Evolutionary conservation across 2,329 filamentous ascomycete species (phyloP).

Genomic region (Lasiodiplodia gonubiensis): DNA sequence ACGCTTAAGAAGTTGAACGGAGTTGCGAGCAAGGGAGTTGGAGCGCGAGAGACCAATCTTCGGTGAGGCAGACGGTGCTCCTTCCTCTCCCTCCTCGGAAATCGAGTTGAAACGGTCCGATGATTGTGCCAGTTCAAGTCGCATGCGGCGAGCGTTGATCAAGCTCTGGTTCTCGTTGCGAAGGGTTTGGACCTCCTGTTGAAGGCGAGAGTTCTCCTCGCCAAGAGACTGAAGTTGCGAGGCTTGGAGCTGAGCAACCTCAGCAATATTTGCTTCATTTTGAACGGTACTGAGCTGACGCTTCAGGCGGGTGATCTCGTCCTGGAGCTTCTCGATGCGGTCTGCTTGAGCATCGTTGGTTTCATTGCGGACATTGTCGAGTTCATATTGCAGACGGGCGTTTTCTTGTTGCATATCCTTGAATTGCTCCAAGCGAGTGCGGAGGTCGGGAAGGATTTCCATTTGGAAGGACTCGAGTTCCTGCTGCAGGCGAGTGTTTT

Average conservation of each 20-base stretch:
- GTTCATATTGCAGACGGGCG: slow-evolving; percentile 63
- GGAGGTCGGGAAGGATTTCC: slow-evolving; percentile 25
- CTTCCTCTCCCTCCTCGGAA: slow-evolving; percentile 60
- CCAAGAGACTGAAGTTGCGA: slow-evolving; percentile 73
- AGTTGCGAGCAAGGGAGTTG: slow-evolving; percentile 68
- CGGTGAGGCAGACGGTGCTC: slow-evolving; percentile 37
- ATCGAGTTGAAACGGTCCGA: slow-evolving; percentile 64
- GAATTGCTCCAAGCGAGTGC: slow-evolving; percentile 19
- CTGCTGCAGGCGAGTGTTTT: slow-evolving; percentile 84
- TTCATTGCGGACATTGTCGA: slow-evolving; percentile 26
- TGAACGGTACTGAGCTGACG: slow-evolving; percentile 22
- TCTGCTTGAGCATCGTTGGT: slow-evolving; percentile 23
- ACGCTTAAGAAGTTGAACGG: slow-evolving; percentile 48
- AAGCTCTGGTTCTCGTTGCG: slow-evolving; percentile 70
- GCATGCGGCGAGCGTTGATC: slow-evolving; percentile 54
- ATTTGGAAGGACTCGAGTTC: slow-evolving; percentile 66
- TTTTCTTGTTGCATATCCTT: slow-evolving; percentile 80
- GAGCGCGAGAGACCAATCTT: slow-evolving; percentile 66
- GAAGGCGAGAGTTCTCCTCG: slow-evolving; percentile 79
- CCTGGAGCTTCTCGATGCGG: slow-evolving; percentile 26
- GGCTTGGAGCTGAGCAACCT: slow-evolving; percentile 77
- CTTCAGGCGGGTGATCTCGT: slow-evolving; percentile 21
- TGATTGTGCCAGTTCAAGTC: slow-evolving; percentile 52
- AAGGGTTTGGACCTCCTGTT: slow-evolving; percentile 64
- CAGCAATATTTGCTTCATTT: slow-evolving; percentile 40